These are phyloP conservation scores for Phoenix dactylifera DNA, from an alignment of 176 grass and related monocot species.

Conservation along the genomic window DNA sequence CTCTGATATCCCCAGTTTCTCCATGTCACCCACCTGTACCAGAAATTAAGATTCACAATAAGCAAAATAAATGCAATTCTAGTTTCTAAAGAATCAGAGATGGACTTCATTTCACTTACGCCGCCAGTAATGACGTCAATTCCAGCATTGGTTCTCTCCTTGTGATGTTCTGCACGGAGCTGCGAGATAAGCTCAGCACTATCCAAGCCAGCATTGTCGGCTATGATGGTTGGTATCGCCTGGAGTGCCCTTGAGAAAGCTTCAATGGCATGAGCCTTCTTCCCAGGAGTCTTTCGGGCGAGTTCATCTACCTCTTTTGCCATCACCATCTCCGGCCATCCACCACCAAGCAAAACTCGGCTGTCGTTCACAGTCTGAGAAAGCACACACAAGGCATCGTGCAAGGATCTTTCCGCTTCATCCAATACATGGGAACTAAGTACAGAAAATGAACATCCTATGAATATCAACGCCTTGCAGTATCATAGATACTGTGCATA, in stretches of 20 bases:
- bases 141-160: slow-evolving; percentile 50
- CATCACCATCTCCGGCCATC: slow-evolving; percentile 98
- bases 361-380: slow-evolving; percentile 87
- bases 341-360: slow-evolving; percentile 76
- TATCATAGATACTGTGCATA: no score
- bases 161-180: slow-evolving; percentile 95
- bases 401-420: slow-evolving; percentile 91
- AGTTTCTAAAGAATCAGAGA: no score
- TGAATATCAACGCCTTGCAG: no score
- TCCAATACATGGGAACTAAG: slow-evolving; percentile 66
- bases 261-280: slow-evolving; percentile 84
- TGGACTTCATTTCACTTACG: slow-evolving; percentile 31
- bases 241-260: slow-evolving; percentile 77
- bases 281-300: slow-evolving; percentile 84
- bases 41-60: not conserved
- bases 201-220: slow-evolving; percentile 84
- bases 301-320: slow-evolving; percentile 76
- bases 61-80: not conserved
- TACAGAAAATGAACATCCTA: no score
- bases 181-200: slow-evolving; percentile 87
- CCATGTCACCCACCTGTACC: slow-evolving; percentile 40
- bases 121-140: slow-evolving; percentile 68
- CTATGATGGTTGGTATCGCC: slow-evolving; percentile 79
- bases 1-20: slow-evolving; percentile 43
- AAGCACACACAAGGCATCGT: slow-evolving; percentile 83